Base-by-base conservation (phyloP, 108 stramenopile genomes). In the Skeletonema marinoi region DNA sequence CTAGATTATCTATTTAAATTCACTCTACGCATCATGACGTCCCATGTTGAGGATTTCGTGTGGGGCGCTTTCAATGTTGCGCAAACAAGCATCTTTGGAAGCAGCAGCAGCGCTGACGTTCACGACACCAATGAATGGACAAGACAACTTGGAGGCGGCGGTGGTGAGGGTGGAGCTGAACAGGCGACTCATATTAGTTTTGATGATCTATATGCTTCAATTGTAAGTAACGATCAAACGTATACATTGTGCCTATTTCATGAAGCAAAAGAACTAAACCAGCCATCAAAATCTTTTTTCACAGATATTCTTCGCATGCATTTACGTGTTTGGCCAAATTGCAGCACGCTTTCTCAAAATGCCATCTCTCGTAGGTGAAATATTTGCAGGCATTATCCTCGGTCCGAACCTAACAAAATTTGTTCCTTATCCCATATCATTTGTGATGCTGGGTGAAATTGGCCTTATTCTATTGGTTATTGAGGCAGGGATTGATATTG, bases 401-500 rank as follows among this genome's bases (percentile, higher is more conserved):
- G 93, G 93, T 11, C 93, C 93, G 17, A 74, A 80, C 11, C 75
- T 92, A 10, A 68, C 56, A 8, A 74, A 85, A 31, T 88, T 79
- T 73, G 91, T 92, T 14, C 93, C 91, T 58, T 75, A 88, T 82
- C 81, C 90, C 21, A 79, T 86, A 41, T 88, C 87, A 4, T 90
- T 86, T 68, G 91, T 90, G 41, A 80, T 91, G 75, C 60, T 94
- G 63, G 93, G 93, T 13, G 91, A 94, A 70, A 67, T 94, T 10
- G 93, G 93, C 31, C 75, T 93, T 31, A 78, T 92, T 48, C 58
- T 94, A 19, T 73, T 92, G 13, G 90, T 92, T 6, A 46, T 95
- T 21, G 94, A 95, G 76, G 94, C 92, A 17, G 94, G 94, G 16
- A 87, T 95, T 65, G 89, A 91, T 71, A 90, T 95, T 65, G 92